Evolutionary conservation across 2,329 filamentous ascomycete genomes (phyloP).

Genomic region (Hansfordia pulvinata): DNA sequence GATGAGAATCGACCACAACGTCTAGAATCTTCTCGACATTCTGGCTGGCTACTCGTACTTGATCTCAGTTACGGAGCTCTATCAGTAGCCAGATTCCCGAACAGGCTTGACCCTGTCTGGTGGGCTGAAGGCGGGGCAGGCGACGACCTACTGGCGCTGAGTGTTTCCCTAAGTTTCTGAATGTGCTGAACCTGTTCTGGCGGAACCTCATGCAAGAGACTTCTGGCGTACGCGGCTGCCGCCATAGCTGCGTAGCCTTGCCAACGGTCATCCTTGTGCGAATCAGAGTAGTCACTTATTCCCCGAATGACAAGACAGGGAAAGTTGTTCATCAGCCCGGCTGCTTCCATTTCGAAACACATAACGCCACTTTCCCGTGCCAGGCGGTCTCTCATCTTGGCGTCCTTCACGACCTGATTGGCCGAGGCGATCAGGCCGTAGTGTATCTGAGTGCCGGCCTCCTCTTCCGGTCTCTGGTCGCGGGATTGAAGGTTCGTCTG

Average conservation of each 20-base stretch:
- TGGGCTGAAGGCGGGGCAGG: too few relatives aligned
- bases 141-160: neutral
- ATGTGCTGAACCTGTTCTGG: neutral
- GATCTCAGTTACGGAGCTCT: neutral
- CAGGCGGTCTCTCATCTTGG: neutral
- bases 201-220: neutral
- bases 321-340: conserved; percentile 1
- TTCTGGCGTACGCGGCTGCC: neutral
- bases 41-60: neutral
- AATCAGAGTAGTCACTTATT: conserved; percentile 1
- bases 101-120: neutral
- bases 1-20: too few relatives aligned
- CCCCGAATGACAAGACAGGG: neutral
- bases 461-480: neutral
- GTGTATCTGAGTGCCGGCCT: neutral
- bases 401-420: neutral
- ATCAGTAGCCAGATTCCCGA: neutral
- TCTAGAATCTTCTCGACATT: neutral
- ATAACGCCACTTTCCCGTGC: neutral
- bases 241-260: neutral
- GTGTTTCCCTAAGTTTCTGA: neutral
- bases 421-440: conserved; percentile 1
- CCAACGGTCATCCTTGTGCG: neutral
- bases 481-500: neutral
- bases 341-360: conserved; percentile 1